A percentile compares a stretch with the other conserved stretches of the same genome.
These are phyloP conservation scores for Pyrenula massariospora DNA, from an alignment of 495 filamentous ascomycete genomes.

Conservation along the genomic window DNA sequence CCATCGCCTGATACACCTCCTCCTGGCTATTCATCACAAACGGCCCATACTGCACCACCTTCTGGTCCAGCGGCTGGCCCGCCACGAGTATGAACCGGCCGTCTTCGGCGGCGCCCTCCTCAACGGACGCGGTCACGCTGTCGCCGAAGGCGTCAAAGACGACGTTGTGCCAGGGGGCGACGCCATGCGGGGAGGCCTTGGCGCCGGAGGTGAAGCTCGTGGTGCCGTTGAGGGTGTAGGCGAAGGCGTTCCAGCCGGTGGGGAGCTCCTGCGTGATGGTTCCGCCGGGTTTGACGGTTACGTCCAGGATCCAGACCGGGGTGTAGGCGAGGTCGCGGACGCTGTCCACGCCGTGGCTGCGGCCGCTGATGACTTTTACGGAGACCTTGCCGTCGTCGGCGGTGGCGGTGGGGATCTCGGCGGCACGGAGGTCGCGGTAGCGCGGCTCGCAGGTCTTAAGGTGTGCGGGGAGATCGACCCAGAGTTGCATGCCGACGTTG, in stretches of 20 bases:
- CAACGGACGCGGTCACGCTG: slow-evolving; percentile 55
- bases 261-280: slow-evolving; percentile 63
- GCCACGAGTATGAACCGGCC: slow-evolving; percentile 70
- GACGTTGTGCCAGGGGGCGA: slow-evolving; percentile 74
- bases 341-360: slow-evolving; percentile 69
- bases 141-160: slow-evolving; percentile 79
- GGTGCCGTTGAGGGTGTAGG: slow-evolving; percentile 64
- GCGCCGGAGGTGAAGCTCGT: slow-evolving; percentile 51
- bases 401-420: slow-evolving; percentile 62
- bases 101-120: slow-evolving; percentile 51
- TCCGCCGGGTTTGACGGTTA: slow-evolving; percentile 72
- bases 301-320: slow-evolving; percentile 85
- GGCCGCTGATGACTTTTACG: slow-evolving; percentile 83
- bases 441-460: slow-evolving; percentile 84
- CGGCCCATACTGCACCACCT: slow-evolving; percentile 90
- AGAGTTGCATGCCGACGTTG: slow-evolving; percentile 85
- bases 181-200: slow-evolving; percentile 29
- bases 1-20: slow-evolving; percentile 81
- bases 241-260: slow-evolving; percentile 81
- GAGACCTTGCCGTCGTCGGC: slow-evolving; percentile 60
- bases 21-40: slow-evolving; percentile 81
- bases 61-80: slow-evolving; percentile 78
- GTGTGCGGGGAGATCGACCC: slow-evolving; percentile 78
- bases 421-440: slow-evolving; percentile 70
- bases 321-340: slow-evolving; percentile 89